Evolutionary conservation across 495 filamentous ascomycete genomes (phyloP).

Genomic region (Aspergillus ellipticus): DNA sequence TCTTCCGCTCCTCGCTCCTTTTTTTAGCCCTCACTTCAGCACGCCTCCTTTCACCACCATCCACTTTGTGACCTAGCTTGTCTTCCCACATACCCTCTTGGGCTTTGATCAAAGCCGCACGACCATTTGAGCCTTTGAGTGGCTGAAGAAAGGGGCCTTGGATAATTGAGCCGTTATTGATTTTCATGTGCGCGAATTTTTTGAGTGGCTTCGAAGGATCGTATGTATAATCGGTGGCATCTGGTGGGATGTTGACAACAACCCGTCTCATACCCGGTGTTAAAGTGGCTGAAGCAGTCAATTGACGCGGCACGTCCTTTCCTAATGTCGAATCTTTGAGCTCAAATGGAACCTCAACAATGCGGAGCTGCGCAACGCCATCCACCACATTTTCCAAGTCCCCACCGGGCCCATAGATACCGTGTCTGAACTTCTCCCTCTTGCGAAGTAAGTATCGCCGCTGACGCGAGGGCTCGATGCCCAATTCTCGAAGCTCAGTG

Average conservation of each 20-base stretch:
- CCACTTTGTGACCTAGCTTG: conserved; percentile 79
- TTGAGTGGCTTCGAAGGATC: conserved; percentile 31
- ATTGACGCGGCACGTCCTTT: neutral
- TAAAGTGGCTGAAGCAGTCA: conserved; percentile 39
- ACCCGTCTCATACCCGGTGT: conserved; percentile 54
- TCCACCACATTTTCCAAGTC: conserved; percentile 69
- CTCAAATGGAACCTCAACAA: conserved; percentile 57
- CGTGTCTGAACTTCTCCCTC: conserved; percentile 76
- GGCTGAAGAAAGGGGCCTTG: conserved; percentile 65
- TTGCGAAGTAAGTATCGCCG: conserved; percentile 81
- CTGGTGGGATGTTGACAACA: conserved; percentile 70
- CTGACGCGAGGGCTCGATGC: conserved; percentile 78
- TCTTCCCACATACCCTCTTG: conserved; percentile 90
- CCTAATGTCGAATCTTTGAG: conserved; percentile 2
- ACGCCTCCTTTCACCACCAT: conserved; percentile 90
- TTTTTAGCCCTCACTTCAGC: conserved; percentile 76
- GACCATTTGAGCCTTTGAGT: conserved; percentile 57
- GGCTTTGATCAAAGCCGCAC: conserved; percentile 59
- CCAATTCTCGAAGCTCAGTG: conserved; percentile 71
- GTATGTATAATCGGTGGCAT: conserved; percentile 42
- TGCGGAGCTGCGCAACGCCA: conserved; percentile 63
- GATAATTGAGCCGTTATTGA: conserved; percentile 61
- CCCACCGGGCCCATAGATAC: conserved; percentile 72
- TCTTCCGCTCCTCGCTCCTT: conserved; percentile 46
- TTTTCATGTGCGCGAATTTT: conserved; percentile 59